These are phyloP conservation scores for Leccinum subgranulosum DNA, from an alignment of 768 basidiomycete genomes.

Conservation along the genomic window DNA sequence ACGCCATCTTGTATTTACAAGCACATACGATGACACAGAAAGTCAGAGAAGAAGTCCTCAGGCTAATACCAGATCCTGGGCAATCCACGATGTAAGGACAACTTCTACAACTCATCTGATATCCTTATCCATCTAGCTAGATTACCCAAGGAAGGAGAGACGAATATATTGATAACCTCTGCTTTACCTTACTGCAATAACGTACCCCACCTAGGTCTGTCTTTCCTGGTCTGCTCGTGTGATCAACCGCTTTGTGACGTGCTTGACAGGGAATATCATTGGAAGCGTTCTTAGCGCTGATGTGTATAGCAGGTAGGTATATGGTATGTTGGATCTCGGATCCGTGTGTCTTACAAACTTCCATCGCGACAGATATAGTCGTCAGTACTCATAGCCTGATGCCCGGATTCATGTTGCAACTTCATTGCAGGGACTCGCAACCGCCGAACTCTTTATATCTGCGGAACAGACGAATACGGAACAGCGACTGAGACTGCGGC, in stretches of 20 bases:
- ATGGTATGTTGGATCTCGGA: not conserved
- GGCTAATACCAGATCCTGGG: slow-evolving; percentile 52
- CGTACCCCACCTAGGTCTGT: slow-evolving; percentile 88
- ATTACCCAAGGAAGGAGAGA: slow-evolving; percentile 80
- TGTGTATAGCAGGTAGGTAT: slow-evolving; percentile 84
- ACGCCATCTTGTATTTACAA: not conserved
- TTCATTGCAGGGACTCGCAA: slow-evolving; percentile 59
- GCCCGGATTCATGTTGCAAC: not conserved
- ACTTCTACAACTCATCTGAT: not conserved
- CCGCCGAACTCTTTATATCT: slow-evolving; percentile 87
- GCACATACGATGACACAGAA: slow-evolving; percentile 45
- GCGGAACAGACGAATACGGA: slow-evolving; percentile 99
- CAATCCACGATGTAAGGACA: slow-evolving; percentile 43
- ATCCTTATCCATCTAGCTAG: slow-evolving; percentile 30
- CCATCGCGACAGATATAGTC: slow-evolving; percentile 48
- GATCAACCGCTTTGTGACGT: slow-evolving; percentile 3
- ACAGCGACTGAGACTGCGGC: slow-evolving; percentile 99
- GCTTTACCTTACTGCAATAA: slow-evolving; percentile 97
- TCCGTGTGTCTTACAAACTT: slow-evolving; percentile 1
- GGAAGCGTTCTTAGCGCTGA: slow-evolving; percentile 97
- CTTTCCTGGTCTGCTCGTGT: slow-evolving; percentile 4
- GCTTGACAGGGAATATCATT: slow-evolving; percentile 71
- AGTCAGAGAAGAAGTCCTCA: slow-evolving; percentile 51
- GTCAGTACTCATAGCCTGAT: slow-evolving; percentile 36
- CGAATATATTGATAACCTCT: slow-evolving; percentile 89